Evolutionary conservation across 78 protist species (phyloP), one percentile per base, ranked within the genome.

Genomic region (Dictyostelium intermedium): DNA sequence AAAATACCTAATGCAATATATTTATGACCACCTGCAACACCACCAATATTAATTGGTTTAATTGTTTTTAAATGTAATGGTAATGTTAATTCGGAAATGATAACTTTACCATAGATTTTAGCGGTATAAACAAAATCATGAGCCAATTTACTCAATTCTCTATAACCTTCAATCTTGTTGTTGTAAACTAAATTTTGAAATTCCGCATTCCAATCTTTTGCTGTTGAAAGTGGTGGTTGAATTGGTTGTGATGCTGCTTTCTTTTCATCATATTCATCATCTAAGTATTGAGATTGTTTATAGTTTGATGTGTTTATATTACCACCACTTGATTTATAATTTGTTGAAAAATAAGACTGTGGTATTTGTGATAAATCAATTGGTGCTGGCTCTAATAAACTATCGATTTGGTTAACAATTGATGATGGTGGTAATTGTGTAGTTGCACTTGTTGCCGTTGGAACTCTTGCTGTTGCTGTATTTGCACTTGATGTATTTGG

Each of bases 11-110:
- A 91, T 30, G 84, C 84, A 77, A 85, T 82, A 39, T 96, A 95
- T 77, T 96, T 96, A 34, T 85, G 89, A 27, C 97, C 97, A 78
- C 97, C 97, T 32, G 97, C 97, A 43, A 91, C 91, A 39, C 97
- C 97, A 78, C 97, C 97, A 73, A 96, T 78, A 60, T 85, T 79
- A 27, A 84, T 76, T 18, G 97, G 95, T 66, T 85, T 80, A 66
- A 91, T 84, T 8, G 97, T 96, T 72, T 96, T 96, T 13, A 41
- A 53, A 23, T 96, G 84, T 35, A 91, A 61, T 37, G 97, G 95
- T 25, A 96, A 80, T n/a, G 66, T 34, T 20, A 83, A 20, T 73
- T 96, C 97, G 0, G 95, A 74, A 11, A 96, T 91, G 92, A 96
- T 92, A 41, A 96, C 82, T 34, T 85, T 81, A 43, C 95, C 97